A percentile compares a stretch with the other conserved stretches of the same genome.
phyloP scores from a whole-genome alignment of 108 stramenopile species.

The Fragilaria crotonensis region DNA sequence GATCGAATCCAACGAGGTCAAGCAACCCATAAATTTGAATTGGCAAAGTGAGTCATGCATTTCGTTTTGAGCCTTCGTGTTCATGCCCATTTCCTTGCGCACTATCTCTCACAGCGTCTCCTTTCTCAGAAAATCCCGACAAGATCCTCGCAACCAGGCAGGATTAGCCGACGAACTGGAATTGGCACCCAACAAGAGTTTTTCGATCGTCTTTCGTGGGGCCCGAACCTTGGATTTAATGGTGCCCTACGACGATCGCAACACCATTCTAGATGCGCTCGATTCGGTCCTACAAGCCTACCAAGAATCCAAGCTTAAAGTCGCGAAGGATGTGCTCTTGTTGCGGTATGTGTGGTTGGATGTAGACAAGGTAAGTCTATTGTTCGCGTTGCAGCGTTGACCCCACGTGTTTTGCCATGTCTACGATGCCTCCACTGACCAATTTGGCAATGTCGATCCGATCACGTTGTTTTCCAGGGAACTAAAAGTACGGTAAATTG shows the following conservation, averaged over 20 bases:
- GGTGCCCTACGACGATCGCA: constrained; percentile 44
- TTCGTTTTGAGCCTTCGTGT: constrained; percentile 15
- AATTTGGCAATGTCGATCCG: background rate
- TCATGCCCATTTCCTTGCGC: background rate
- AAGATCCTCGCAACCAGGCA: constrained; percentile 4
- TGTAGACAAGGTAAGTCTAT: constrained; percentile 37
- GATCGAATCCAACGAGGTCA: constrained; percentile 78
- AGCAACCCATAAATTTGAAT: constrained; percentile 50
- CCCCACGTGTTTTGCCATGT: constrained; percentile 22
- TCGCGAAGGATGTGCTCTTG: constrained; percentile 72
- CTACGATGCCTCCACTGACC: background rate
- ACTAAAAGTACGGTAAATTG: constrained; percentile 49
- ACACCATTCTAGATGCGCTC: constrained; percentile 63
- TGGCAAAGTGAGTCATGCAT: constrained; percentile 22
- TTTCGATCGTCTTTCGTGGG: constrained; percentile 76
- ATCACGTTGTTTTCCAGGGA: constrained; percentile 22
- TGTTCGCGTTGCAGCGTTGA: constrained; percentile 25
- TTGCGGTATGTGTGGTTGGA: constrained; percentile 74
- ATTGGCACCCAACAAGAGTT: constrained; percentile 49
- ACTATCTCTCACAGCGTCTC: background rate
- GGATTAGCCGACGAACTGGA: background rate
- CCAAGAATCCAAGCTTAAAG: constrained; percentile 46
- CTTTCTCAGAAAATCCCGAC: constrained; percentile 8
- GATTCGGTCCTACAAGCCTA: constrained; percentile 51
- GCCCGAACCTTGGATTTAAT: constrained; percentile 73